Evolutionary conservation across 306 rosid species (phyloP).

Genomic region (Alnus rubra): DNA sequence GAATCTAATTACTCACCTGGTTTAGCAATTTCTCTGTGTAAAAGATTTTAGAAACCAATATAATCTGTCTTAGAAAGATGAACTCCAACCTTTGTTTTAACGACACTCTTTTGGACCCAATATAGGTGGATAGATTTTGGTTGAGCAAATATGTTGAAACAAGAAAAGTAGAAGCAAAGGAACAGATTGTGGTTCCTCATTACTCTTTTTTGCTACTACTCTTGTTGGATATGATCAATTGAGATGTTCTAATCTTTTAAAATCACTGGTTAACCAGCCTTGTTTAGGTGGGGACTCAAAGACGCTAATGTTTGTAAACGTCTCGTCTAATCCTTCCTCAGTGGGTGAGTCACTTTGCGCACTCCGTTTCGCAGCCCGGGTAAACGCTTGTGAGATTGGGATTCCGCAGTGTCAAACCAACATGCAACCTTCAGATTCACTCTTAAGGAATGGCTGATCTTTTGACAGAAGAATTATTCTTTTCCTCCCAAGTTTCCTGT

Average conservation of each 20-base stretch:
- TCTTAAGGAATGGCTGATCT: constrained; percentile 66
- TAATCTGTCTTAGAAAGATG: not conserved
- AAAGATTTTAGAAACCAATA: not conserved
- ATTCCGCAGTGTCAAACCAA: constrained; percentile 83
- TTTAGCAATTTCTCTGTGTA: not conserved
- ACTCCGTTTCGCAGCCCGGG: constrained; percentile 91
- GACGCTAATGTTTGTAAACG: constrained; percentile 91
- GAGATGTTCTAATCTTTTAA: constrained; percentile 26
- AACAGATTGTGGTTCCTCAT: not conserved
- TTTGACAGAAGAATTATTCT: constrained; percentile 16
- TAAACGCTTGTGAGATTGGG: constrained; percentile 94
- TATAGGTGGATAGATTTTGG: not conserved
- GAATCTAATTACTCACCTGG: not conserved
- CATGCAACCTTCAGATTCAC: constrained; percentile 52
- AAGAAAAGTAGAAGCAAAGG: not conserved
- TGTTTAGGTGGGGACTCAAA: constrained; percentile 95
- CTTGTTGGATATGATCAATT: constrained; percentile 2
- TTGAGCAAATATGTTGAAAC: not conserved
- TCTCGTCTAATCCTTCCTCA: constrained; percentile 77
- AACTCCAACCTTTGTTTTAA: not conserved
- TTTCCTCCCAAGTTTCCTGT: constrained; percentile 27
- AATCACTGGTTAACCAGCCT: constrained; percentile 59
- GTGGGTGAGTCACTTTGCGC: constrained; percentile 86
- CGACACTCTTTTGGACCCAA: not conserved
- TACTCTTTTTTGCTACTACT: not conserved